Base-by-base conservation (phyloP, 495 filamentous ascomycete species). In the Aspergillus panamensis region DNA sequence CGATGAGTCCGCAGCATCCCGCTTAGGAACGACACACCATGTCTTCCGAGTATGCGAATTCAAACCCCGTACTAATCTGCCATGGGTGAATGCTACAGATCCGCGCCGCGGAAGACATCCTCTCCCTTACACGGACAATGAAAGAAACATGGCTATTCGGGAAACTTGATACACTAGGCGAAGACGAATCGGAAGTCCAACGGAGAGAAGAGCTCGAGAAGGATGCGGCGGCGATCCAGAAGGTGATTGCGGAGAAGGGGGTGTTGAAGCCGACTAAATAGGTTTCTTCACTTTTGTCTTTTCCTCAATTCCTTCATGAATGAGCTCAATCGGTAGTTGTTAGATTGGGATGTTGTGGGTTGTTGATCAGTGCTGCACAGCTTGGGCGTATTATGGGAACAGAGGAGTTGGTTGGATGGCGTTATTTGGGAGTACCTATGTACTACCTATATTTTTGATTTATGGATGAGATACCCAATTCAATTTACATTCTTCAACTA, bases 141-240 rank as follows among this genome's bases (percentile, higher is more conserved):
- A 88, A 90, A 69, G 87, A 90, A 62, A 77, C 82, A n/a, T 90
- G 87, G 87, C 73, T 89, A 21, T 88, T 87, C 62, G 87, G 87
- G 14, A 80, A 85, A 57, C 74, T 90, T n/a, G 73, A 88, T 20
- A 87, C 85, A 0, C 66, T 88, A 8, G 82, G 81, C 17, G 77
- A 79, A 63, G 67, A 76, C 42, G 69, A 76, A 44, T 67, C 70
- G 35, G 77, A 79, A 51, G 58, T 70, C 3, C 58, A 69, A 58
- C 71, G 76, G 2, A 56, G 69, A 6, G 72, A 80, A 64, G 73
- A 76, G 63, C 72, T 81, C 16, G 82, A 84, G 62, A 69, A 71
- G 33, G 73, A 84, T 57, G 82, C 76, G 4, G 62, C 61, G 32
- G 76, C 72, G 8, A 64, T 82, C 3, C 69, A 73, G 61, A 76